Conservation (phyloP, 2,329 filamentous ascomycete species). For the Escovopsis sp. region DNA sequence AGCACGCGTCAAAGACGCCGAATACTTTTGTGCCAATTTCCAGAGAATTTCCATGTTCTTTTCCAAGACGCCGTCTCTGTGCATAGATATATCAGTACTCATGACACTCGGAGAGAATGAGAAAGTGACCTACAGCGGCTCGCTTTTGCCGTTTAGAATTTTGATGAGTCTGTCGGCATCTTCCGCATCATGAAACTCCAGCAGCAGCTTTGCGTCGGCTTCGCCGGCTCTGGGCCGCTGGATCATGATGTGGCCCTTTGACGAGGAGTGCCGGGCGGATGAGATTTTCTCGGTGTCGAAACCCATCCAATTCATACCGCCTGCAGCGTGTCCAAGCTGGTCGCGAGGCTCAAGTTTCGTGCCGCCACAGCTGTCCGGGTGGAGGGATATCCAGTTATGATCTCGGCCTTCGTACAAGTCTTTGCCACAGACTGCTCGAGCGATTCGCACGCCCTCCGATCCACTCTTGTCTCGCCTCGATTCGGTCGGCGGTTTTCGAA, state of each 20-base stretch:
- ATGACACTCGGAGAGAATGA: background rate
- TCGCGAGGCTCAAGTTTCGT: constrained; percentile 3
- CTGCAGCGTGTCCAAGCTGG: background rate
- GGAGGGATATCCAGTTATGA: constrained; percentile 1
- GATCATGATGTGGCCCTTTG: constrained; percentile 11
- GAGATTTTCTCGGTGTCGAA: constrained; percentile 8
- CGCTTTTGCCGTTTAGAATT: background rate
- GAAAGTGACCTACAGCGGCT: background rate
- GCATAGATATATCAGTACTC: background rate
- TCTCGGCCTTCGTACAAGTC: constrained; percentile 1
- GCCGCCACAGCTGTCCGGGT: background rate
- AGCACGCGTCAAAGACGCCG: background rate
- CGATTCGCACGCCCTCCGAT: constrained; percentile 5
- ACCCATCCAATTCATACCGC: constrained; percentile 9
- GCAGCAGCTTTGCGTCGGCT: constrained; percentile 5
- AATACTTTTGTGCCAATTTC: background rate
- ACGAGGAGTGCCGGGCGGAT: constrained; percentile 7
- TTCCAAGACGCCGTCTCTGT: background rate
- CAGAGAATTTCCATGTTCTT: constrained; percentile 3
- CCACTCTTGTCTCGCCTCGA: background rate
- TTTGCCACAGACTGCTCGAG: constrained; percentile 13
- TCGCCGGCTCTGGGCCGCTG: constrained; percentile 8
- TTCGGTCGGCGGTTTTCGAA: background rate
- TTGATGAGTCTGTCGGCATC: background rate
- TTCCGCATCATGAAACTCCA: constrained; percentile 10